A percentile compares a stretch with the other conserved stretches of the same genome.
phyloP scores from a whole-genome alignment of 495 filamentous ascomycete genomes.

The Penicillium angulare region DNA sequence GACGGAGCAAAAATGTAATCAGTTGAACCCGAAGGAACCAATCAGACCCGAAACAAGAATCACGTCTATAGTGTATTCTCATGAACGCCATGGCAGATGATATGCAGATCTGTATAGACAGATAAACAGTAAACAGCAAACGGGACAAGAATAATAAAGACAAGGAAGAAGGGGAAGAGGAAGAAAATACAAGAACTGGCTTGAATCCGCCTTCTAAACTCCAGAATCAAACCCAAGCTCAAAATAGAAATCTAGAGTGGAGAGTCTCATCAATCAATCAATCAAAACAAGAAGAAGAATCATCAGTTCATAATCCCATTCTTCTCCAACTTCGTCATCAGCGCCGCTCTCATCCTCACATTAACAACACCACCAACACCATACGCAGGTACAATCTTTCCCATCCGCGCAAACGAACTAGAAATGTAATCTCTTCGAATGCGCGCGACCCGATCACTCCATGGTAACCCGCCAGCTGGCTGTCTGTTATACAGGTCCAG shows the following conservation, averaged over 20 bases:
- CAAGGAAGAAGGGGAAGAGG: background rate
- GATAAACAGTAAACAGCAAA: background rate
- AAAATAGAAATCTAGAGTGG: slow-evolving; percentile 3
- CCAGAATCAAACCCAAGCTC: background rate
- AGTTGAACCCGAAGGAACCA: background rate
- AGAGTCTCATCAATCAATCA: background rate
- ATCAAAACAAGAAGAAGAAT: slow-evolving; percentile 7
- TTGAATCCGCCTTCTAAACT: background rate
- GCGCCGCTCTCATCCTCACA: slow-evolving; percentile 59
- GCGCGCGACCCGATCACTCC: slow-evolving; percentile 58
- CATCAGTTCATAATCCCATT: slow-evolving; percentile 1
- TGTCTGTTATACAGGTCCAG: slow-evolving; percentile 85
- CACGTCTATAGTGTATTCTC: background rate
- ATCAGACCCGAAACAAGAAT: background rate
- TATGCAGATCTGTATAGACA: background rate
- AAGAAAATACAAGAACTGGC: background rate
- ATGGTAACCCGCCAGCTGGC: slow-evolving; percentile 42
- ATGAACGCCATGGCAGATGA: slow-evolving; percentile 6
- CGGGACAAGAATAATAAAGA: background rate
- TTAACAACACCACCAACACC: slow-evolving; percentile 91
- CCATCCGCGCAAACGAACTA: slow-evolving; percentile 78
- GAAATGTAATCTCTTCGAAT: slow-evolving; percentile 75
- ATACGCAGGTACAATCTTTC: slow-evolving; percentile 91
- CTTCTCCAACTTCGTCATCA: slow-evolving; percentile 54
- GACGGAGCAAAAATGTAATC: too few species aligned